phyloP scores from a whole-genome alignment of 805 yeast species.

The Alloascoidea africana region DNA sequence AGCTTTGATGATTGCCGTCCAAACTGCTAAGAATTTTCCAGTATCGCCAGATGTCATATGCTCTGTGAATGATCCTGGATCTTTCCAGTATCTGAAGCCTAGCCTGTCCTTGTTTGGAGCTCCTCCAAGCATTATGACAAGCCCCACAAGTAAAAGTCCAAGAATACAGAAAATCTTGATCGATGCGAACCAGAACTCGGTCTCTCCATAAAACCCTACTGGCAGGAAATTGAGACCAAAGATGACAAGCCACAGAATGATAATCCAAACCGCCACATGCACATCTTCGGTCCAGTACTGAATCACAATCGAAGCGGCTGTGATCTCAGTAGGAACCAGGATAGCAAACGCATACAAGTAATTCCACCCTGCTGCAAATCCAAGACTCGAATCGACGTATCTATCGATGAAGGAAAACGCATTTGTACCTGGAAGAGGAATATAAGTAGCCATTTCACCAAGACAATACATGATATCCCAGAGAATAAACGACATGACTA shows the following conservation, averaged over 20 bases:
- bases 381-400: slow-evolving; percentile 45
- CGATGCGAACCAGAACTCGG: slow-evolving; percentile 55
- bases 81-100: slow-evolving; percentile 49
- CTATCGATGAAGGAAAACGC: slow-evolving; percentile 42
- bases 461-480: slow-evolving; percentile 46
- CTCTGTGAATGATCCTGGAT: slow-evolving; percentile 27
- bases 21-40: slow-evolving; percentile 46
- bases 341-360: slow-evolving; percentile 21
- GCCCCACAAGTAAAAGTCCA: slow-evolving; percentile 46
- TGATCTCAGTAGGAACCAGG: slow-evolving; percentile 23
- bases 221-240: slow-evolving; percentile 33
- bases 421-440: slow-evolving; percentile 48
- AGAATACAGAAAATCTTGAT: slow-evolving; percentile 50
- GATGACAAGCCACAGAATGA: slow-evolving; percentile 32
- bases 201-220: slow-evolving; percentile 35
- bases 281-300: slow-evolving; percentile 31
- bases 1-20: slow-evolving; percentile 32
- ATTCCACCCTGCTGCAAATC: slow-evolving; percentile 49
- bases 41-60: slow-evolving; percentile 35
- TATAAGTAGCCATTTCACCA: slow-evolving; percentile 1
- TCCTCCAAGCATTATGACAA: slow-evolving; percentile 35
- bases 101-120: slow-evolving; percentile 35
- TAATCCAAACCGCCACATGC: slow-evolving; percentile 34
- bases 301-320: slow-evolving; percentile 40
- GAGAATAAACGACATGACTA: slow-evolving; percentile 46